These are phyloP conservation scores for Trypanosomatidae sp. DNA, from an alignment of 208 protist genomes.

Conservation along the genomic window DNA sequence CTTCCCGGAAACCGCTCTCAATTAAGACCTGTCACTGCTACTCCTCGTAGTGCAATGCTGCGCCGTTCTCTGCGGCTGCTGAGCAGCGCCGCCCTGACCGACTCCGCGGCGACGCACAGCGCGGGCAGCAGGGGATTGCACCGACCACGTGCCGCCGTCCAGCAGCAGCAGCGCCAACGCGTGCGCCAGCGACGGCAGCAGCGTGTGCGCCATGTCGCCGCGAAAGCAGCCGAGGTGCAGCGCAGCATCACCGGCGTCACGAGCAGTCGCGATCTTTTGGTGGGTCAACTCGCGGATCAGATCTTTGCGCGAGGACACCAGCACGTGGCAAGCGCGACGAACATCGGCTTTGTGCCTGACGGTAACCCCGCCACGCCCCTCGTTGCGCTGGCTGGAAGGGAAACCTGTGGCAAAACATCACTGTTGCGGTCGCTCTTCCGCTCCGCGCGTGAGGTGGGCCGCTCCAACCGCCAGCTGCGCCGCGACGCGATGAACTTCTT, in stretches of 20 bases:
- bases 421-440: conserved; percentile 85
- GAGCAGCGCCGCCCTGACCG: conserved; percentile 33
- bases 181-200: conserved; percentile 35
- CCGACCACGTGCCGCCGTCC: conserved; percentile 24
- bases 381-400: conserved; percentile 72
- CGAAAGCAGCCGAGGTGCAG: conserved; percentile 45
- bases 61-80: conserved; percentile 3
- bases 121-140: conserved; percentile 55
- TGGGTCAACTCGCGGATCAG: conserved; percentile 77
- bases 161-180: conserved; percentile 43
- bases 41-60: conserved; percentile 6
- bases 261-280: conserved; percentile 66
- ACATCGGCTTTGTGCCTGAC: conserved; percentile 79
- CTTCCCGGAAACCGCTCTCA: no score
- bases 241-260: conserved; percentile 31
- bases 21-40: no score
- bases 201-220: conserved; percentile 42
- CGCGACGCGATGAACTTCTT: conserved; percentile 90
- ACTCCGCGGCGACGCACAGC: conserved; percentile 42
- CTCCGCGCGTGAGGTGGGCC: conserved; percentile 55
- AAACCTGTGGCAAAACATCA: conserved; percentile 70
- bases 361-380: conserved; percentile 84
- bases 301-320: conserved; percentile 82
- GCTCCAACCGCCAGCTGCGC: conserved; percentile 70
- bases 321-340: conserved; percentile 71